phyloP scores from a whole-genome alignment of 2,329 filamentous ascomycete genomes.

The Trichoderma sp. region DNA sequence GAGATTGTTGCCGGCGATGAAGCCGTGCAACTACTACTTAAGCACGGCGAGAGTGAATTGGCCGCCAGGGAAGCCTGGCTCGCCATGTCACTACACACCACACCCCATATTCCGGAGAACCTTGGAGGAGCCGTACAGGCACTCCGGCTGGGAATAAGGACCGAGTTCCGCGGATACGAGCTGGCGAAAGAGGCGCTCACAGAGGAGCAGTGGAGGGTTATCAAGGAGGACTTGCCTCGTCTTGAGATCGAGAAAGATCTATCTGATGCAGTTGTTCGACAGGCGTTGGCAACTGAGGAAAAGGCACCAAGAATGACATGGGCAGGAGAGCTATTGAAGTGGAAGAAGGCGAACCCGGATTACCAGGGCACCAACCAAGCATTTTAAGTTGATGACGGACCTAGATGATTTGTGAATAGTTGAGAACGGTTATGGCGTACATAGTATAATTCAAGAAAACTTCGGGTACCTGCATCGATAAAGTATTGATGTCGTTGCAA shows the following conservation, averaged over 20 bases:
- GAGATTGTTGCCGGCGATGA: constrained; percentile 7
- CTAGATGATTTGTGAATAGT: not conserved
- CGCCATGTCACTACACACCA: constrained; percentile 14
- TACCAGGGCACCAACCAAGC: constrained; percentile 1
- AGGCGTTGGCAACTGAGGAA: not conserved
- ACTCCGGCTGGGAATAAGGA: constrained; percentile 8
- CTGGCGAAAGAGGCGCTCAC: not conserved
- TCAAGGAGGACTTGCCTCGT: constrained; percentile 13
- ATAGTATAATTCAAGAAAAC: not conserved
- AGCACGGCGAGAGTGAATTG: constrained; percentile 2
- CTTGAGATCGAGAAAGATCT: constrained; percentile 14
- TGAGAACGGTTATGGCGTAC: not conserved
- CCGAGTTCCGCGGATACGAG: not conserved
- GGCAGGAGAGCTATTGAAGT: constrained; percentile 3
- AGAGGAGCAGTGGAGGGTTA: not conserved
- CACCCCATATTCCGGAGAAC: constrained; percentile 1
- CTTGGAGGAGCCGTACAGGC: constrained; percentile 8
- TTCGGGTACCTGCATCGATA: not conserved
- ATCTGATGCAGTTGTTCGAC: not conserved
- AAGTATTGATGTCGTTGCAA: not conserved
- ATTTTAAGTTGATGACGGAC: not conserved
- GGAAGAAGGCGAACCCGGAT: constrained; percentile 12
- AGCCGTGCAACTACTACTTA: constrained; percentile 1
- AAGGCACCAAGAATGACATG: constrained; percentile 8
- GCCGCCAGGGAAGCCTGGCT: constrained; percentile 11